Conservation (phyloP, 1,284 basidiomycete genomes). For the Puccinia triticina region DNA sequence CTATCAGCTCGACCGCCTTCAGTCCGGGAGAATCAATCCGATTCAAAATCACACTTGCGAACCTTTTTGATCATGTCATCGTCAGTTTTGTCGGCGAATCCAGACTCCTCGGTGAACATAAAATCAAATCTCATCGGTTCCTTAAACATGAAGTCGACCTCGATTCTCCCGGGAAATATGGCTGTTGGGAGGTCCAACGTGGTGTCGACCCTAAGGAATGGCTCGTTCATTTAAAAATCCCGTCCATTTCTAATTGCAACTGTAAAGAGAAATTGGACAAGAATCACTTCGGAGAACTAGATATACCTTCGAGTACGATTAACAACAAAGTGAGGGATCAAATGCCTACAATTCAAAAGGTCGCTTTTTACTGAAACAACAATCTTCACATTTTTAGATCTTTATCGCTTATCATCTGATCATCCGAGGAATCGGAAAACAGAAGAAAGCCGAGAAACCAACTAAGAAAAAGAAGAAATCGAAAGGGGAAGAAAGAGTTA, state of each 20-base stretch:
- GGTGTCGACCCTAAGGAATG: not conserved
- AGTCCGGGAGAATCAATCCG: conserved; percentile 28
- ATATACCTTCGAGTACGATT: conserved; percentile 30
- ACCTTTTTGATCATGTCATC: conserved; percentile 18
- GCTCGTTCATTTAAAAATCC: conserved; percentile 35
- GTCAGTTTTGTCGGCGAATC: conserved; percentile 41
- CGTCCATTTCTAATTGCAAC: conserved; percentile 5
- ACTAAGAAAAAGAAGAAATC: conserved; percentile 21
- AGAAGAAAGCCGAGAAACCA: conserved; percentile 13
- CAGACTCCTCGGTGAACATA: not conserved
- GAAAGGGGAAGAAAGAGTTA: conserved; percentile 25
- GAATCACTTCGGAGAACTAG: not conserved
- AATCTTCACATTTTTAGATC: not conserved
- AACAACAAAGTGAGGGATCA: conserved; percentile 9
- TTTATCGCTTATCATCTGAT: conserved; percentile 42
- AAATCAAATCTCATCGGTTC: conserved; percentile 34
- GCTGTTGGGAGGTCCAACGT: conserved; percentile 8
- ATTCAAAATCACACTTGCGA: conserved; percentile 4
- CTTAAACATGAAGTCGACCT: conserved; percentile 31
- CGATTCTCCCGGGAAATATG: conserved; percentile 7
- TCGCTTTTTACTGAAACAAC: not conserved
- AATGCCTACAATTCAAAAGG: too few species aligned
- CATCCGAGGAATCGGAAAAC: conserved; percentile 32
- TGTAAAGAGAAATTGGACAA: conserved; percentile 1
- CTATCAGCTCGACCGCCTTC: conserved; percentile 24